Evolutionary conservation across 345 rosid genomes (phyloP).

Genomic region (Brassica incana): DNA sequence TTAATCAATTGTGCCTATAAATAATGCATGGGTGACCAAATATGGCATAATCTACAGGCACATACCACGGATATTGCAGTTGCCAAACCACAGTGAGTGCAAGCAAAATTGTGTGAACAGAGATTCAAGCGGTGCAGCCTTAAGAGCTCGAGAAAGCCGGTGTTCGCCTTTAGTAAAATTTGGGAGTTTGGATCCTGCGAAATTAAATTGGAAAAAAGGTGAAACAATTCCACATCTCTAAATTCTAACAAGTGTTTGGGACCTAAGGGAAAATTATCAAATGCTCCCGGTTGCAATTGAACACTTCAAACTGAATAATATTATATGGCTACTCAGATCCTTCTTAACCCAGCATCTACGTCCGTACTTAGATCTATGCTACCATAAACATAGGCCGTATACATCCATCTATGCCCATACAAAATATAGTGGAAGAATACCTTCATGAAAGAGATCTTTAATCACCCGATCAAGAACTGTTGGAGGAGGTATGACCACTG

Average conservation of each 20-base stretch:
- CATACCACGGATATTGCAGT: conserved; percentile 93
- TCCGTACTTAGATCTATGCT: conserved; percentile 4
- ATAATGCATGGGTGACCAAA: conserved; percentile 16
- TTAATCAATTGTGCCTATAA: conserved; percentile 10
- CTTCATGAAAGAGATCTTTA: conserved; percentile 88
- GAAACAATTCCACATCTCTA: conserved; percentile 19
- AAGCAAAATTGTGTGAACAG: conserved; percentile 88
- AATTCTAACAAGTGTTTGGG: background rate
- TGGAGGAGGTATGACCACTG: conserved; percentile 82
- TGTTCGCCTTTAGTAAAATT: conserved; percentile 58
- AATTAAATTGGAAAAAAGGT: conserved; percentile 24
- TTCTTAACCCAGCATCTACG: background rate
- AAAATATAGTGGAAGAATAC: conserved; percentile 43
- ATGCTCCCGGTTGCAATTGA: background rate
- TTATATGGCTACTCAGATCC: background rate
- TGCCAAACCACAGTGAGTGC: conserved; percentile 86
- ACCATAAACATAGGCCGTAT: conserved; percentile 11
- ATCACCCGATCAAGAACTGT: conserved; percentile 87
- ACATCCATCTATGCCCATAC: conserved; percentile 15
- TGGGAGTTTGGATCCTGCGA: conserved; percentile 54
- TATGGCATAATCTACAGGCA: conserved; percentile 7
- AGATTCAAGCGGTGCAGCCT: conserved; percentile 82
- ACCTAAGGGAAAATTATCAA: background rate
- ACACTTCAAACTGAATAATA: background rate
- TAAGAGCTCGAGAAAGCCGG: conserved; percentile 74